A percentile compares a stretch with the other conserved stretches of the same genome.
Evolutionary conservation across 192 early-diverging fungal species (phyloP).

Genomic region (Coemansia sp.): DNA sequence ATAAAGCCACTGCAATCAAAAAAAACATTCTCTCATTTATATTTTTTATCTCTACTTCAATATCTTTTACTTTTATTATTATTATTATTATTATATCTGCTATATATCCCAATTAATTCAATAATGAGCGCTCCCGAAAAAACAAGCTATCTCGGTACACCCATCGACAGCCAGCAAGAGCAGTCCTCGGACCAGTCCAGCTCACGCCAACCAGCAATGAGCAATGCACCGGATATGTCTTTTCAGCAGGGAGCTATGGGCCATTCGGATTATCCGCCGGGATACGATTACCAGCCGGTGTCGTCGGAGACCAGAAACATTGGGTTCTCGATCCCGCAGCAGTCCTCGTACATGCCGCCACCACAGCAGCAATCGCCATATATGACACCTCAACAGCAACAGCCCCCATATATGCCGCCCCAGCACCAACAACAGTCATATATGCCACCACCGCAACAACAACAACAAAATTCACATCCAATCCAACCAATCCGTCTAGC

Average conservation of each 20-base stretch:
- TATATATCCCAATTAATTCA: background rate
- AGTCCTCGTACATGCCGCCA: background rate
- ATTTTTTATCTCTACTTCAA: background rate
- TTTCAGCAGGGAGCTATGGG: background rate
- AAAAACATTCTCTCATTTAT: too few relatives aligned
- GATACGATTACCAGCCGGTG: background rate
- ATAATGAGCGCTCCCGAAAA: background rate
- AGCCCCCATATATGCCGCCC: background rate
- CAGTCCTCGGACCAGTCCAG: background rate
- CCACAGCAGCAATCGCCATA: background rate
- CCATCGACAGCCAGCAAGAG: background rate
- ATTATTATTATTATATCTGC: background rate
- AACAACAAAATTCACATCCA: background rate
- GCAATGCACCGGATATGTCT: background rate
- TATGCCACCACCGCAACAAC: background rate
- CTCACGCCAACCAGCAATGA: background rate
- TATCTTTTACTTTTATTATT: background rate
- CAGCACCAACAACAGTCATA: background rate
- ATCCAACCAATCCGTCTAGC: constrained; percentile 10
- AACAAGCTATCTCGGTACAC: background rate
- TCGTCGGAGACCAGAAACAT: background rate
- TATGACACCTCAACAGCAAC: background rate
- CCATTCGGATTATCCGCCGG: background rate
- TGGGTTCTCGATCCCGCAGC: background rate
- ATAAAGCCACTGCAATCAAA: too few relatives aligned